Conservation (phyloP, 352 stramenopile species). For the Hyaloperonospora brassicae region DNA sequence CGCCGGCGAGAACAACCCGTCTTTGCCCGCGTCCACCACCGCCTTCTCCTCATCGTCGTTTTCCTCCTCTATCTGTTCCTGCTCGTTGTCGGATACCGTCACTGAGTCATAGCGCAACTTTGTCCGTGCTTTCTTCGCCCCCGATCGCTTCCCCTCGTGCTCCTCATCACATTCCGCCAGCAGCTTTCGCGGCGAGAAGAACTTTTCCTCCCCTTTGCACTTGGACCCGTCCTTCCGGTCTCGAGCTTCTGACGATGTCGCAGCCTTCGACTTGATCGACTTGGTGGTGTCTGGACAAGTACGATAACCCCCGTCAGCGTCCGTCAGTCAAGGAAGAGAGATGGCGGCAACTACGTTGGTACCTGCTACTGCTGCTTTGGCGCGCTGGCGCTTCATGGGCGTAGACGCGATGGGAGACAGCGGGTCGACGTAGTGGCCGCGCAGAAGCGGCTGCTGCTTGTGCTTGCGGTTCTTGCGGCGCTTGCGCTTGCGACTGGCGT, state of each 20-base stretch:
- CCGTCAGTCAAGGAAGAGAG: background rate
- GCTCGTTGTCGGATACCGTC: conserved; percentile 6
- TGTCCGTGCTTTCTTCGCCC: conserved; percentile 21
- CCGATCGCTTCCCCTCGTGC: conserved; percentile 12
- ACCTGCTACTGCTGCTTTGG: conserved; percentile 37
- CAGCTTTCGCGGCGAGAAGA: conserved; percentile 61
- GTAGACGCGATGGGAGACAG: conserved; percentile 79
- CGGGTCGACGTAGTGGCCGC: conserved; percentile 70
- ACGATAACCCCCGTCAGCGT: too few relatives aligned
- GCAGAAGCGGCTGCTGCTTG: conserved; percentile 15
- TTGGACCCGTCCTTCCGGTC: conserved; percentile 13
- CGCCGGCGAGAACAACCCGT: conserved; percentile 66
- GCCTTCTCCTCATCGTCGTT: too few relatives aligned
- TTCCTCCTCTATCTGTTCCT: conserved; percentile 12
- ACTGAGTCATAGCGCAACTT: conserved; percentile 21
- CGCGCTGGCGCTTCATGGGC: conserved; percentile 67
- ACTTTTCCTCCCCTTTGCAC: conserved; percentile 32
- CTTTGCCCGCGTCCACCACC: conserved; percentile 16
- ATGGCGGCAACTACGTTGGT: background rate
- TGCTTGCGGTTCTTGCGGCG: conserved; percentile 25
- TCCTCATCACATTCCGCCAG: conserved; percentile 43
- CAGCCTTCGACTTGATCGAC: conserved; percentile 39
- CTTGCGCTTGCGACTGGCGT: conserved; percentile 27
- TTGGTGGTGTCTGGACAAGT: conserved; percentile 52
- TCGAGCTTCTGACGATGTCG: conserved; percentile 3